Evolutionary conservation across 2,329 filamentous ascomycete species (phyloP).

Genomic region (Diplodia mutila): DNA sequence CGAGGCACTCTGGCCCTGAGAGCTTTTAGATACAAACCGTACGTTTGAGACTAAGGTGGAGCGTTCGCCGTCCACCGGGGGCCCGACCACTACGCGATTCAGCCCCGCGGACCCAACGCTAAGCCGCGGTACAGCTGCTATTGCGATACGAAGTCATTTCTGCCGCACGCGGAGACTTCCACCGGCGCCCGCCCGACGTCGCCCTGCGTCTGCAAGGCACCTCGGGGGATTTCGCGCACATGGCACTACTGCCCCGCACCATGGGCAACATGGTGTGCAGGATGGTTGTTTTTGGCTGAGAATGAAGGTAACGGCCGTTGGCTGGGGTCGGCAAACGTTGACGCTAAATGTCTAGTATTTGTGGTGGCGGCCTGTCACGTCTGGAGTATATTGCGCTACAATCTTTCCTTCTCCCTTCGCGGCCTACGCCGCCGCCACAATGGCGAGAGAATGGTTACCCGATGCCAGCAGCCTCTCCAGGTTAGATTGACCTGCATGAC

Average conservation of each 20-base stretch:
- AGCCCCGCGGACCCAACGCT: neutral
- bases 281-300: no score
- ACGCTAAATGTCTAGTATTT: neutral
- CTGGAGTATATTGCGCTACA: neutral
- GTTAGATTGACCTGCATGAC: neutral
- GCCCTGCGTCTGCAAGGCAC: neutral
- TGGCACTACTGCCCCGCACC: no score
- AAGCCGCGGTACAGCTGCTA: neutral
- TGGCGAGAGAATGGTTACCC: neutral
- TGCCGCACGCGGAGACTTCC: neutral
- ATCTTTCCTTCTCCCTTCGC: neutral
- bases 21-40: neutral
- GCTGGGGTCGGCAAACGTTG: neutral
- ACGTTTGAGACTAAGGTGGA: slow-evolving; percentile 16
- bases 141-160: neutral
- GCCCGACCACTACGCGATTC: slow-evolving; percentile 11
- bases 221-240: neutral
- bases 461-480: slow-evolving; percentile 6
- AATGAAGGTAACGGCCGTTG: neutral
- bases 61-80: neutral
- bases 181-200: neutral
- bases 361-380: neutral
- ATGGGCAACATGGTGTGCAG: no score
- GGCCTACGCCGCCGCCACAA: neutral
- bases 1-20: slow-evolving; percentile 1